These are phyloP conservation scores for Phellopilus nigrolimitatus DNA, from an alignment of 1,284 basidiomycete species.

Conservation along the genomic window DNA sequence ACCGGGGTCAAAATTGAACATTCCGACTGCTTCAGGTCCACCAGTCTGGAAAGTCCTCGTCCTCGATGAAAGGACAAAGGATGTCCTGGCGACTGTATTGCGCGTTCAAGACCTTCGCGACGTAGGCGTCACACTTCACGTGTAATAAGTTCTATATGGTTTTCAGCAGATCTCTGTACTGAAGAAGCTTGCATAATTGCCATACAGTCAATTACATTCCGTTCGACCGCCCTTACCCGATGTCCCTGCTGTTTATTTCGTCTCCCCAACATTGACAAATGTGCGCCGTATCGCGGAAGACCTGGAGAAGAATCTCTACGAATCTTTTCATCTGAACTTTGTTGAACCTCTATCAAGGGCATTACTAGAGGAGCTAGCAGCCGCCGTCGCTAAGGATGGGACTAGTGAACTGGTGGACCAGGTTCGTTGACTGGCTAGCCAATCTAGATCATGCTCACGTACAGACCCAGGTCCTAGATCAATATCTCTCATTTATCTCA, in stretches of 20 bases:
- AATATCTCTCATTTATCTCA: slow-evolving; percentile 95
- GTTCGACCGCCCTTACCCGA: slow-evolving; percentile 87
- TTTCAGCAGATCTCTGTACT: not conserved
- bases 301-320: slow-evolving; percentile 84
- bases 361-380: slow-evolving; percentile 91
- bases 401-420: slow-evolving; percentile 82
- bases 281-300: slow-evolving; percentile 87
- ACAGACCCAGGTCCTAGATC: slow-evolving; percentile 72
- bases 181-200: slow-evolving; percentile 16
- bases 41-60: slow-evolving; percentile 97
- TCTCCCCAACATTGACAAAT: slow-evolving; percentile 86
- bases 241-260: slow-evolving; percentile 97
- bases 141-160: slow-evolving; percentile 50
- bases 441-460: not conserved
- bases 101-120: slow-evolving; percentile 96
- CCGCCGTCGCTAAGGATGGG: slow-evolving; percentile 79
- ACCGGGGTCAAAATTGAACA: slow-evolving; percentile 39
- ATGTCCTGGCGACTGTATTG: slow-evolving; percentile 91
- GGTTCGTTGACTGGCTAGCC: slow-evolving; percentile 36
- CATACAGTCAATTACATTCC: slow-evolving; percentile 81
- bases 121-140: slow-evolving; percentile 94
- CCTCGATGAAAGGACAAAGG: slow-evolving; percentile 93
- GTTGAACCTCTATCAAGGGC: slow-evolving; percentile 86
- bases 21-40: slow-evolving; percentile 55
- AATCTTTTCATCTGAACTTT: slow-evolving; percentile 93